phyloP scores from a whole-genome alignment of 2,329 filamentous ascomycete genomes.

The Colletotrichum sp. region DNA sequence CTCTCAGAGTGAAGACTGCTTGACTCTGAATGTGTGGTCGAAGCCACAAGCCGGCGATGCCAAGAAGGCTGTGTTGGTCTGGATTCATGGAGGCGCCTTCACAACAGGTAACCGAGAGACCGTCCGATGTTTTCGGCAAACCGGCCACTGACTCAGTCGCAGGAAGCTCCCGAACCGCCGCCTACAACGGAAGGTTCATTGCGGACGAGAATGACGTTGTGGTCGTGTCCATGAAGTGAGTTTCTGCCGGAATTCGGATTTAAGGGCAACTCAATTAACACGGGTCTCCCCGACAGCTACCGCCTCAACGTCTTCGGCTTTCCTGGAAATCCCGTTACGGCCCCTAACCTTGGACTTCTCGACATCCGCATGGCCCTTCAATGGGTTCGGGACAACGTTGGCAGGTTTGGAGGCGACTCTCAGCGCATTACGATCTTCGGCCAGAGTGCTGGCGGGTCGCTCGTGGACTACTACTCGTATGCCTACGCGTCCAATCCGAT shows the following conservation, averaged over 20 bases:
- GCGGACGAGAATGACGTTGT: constrained; percentile 48
- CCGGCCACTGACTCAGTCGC: not conserved
- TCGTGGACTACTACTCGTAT: constrained; percentile 53
- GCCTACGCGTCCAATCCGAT: constrained; percentile 55
- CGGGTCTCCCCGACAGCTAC: constrained; percentile 31
- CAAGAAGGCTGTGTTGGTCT: constrained; percentile 47
- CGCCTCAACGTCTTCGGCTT: constrained; percentile 48
- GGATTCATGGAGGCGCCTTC: constrained; percentile 49
- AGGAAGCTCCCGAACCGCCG: constrained; percentile 10
- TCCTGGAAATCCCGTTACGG: constrained; percentile 27
- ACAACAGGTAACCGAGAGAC: constrained; percentile 25
- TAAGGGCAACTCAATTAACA: not conserved
- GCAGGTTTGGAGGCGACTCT: constrained; percentile 23
- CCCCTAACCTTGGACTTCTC: constrained; percentile 22
- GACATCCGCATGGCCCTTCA: constrained; percentile 25
- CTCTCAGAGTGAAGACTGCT: constrained; percentile 37
- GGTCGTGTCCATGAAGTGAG: constrained; percentile 48
- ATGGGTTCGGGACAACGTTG: constrained; percentile 25
- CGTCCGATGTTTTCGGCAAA: not conserved
- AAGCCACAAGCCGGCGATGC: constrained; percentile 32
- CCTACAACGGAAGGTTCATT: constrained; percentile 43
- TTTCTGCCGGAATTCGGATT: not conserved
- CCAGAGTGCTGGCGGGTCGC: constrained; percentile 28
- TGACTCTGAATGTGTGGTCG: constrained; percentile 43
- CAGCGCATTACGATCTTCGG: constrained; percentile 30